Evolutionary conservation across 2,329 filamentous ascomycete genomes (phyloP).

Genomic region (Colletotrichum salicis): DNA sequence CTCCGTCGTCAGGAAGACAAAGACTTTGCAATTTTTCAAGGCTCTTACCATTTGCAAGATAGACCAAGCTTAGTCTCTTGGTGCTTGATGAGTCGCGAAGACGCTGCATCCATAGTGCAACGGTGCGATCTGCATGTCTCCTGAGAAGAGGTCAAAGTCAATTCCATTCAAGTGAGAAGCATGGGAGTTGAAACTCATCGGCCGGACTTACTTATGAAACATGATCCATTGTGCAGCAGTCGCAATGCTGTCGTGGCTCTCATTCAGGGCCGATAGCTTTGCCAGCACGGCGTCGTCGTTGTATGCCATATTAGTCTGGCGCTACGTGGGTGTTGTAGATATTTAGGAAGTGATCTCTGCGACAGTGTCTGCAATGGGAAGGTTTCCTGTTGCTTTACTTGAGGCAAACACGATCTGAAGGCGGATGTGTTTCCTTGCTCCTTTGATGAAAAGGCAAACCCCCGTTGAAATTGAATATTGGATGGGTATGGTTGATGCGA

Average conservation of each 20-base stretch:
- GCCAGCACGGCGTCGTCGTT: slow-evolving; percentile 94
- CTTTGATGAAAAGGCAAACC: background rate
- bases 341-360: background rate
- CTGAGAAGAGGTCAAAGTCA: slow-evolving; percentile 56
- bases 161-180: slow-evolving; percentile 16
- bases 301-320: slow-evolving; percentile 77
- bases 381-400: background rate
- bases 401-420: background rate
- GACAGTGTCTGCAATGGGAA: background rate
- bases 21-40: background rate
- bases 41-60: slow-evolving; percentile 87
- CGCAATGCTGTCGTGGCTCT: slow-evolving; percentile 96
- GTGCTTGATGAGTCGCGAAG: slow-evolving; percentile 87
- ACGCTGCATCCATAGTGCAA: slow-evolving; percentile 89
- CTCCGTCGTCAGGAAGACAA: background rate
- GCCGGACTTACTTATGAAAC: slow-evolving; percentile 74
- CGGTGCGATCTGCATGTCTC: slow-evolving; percentile 90
- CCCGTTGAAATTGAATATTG: background rate
- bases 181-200: background rate
- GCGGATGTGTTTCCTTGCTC: background rate
- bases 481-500: background rate
- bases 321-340: background rate
- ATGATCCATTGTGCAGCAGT: slow-evolving; percentile 99
- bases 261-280: slow-evolving; percentile 94
- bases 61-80: slow-evolving; percentile 90